A percentile compares a stretch with the other conserved stretches of the same genome.
These are phyloP conservation scores for Aspergillus ochraceus DNA, from an alignment of 2,329 filamentous ascomycete species.

Conservation along the genomic window DNA sequence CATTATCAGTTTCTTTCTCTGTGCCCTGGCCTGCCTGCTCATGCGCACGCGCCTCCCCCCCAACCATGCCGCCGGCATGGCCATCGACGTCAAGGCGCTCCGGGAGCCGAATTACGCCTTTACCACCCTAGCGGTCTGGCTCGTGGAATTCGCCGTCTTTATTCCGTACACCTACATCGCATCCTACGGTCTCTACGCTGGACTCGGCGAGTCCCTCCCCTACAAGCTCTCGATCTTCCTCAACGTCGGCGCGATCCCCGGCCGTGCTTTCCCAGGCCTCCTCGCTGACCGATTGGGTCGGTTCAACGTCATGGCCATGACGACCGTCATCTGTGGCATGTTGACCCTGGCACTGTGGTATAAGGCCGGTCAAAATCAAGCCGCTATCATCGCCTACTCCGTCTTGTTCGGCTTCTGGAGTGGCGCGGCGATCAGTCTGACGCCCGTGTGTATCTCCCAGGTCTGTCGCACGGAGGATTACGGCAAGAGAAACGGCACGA, in stretches of 20 bases:
- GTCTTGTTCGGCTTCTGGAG: conserved; percentile 25
- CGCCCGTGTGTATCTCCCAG: conserved; percentile 31
- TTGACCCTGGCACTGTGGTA: conserved; percentile 28
- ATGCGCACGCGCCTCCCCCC: conserved; percentile 2
- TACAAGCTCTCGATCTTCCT: conserved; percentile 4
- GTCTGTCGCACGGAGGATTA: conserved; percentile 28
- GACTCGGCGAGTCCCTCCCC: background rate
- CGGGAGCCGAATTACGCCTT: background rate
- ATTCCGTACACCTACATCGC: background rate
- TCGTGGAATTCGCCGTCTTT: background rate
- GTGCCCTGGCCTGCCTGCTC: background rate
- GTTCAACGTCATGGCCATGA: conserved; percentile 28
- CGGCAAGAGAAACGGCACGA: conserved; percentile 24
- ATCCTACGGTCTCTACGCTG: conserved; percentile 9
- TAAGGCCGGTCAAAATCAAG: conserved; percentile 9
- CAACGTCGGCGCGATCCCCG: conserved; percentile 18
- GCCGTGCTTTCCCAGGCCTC: conserved; percentile 25
- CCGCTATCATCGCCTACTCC: conserved; percentile 24
- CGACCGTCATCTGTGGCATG: conserved; percentile 19
- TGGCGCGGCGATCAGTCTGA: conserved; percentile 28
- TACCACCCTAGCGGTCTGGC: background rate
- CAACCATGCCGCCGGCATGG: background rate
- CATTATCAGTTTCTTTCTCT: conserved; percentile 4
- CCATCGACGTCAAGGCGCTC: background rate
- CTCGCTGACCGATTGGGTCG: conserved; percentile 26